Evolutionary conservation across 192 early-diverging fungal genomes (phyloP), one percentile per base, ranked within the genome.

Genomic region (Coemansia reversa): DNA sequence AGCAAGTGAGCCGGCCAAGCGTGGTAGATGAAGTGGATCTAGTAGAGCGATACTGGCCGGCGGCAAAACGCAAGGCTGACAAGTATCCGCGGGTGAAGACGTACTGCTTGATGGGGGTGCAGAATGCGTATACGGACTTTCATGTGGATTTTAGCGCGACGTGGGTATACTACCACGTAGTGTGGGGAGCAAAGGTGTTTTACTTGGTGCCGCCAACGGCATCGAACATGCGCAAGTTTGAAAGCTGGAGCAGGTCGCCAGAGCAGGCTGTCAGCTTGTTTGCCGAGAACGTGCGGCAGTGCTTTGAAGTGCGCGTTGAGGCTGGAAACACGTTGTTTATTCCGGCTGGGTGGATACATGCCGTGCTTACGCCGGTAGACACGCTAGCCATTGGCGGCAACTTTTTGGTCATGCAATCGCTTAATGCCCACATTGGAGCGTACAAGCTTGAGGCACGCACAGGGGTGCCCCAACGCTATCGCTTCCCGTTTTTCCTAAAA

Each of bases 341-440:
- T 54, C 95, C 95, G 19, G 88, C 93, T 7, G 95, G 95, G 30
- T 97, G 95, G 95, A 95, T 98, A 63, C 95, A 98, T 70, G 91
- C 95, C 0, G 94, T 96, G 7, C 91, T 90, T 67, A 98, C 94
- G 4, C 91, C 93, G 7, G 76, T 80, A 20, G 92, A 95, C 53
- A 86, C 92, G 0, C 75, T 98, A 7, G 93, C 96, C 0, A 94
- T 98, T 63, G 94, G 95, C 18, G 95, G 95, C 52, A 98, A 96
- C 71, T 98, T 94, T 70, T 65, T 82, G 53, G 70, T 65, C 9
- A 64, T 97, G 48, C 91, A 94, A 60, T 86, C 90, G 19, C 76
- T 92, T 28, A 89, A 90, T 12, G 83, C 84, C 18, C 95, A 97
- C 58, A 83, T 95, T 22, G 78, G 84, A 0, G 75, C 87, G 1